Conservation (phyloP, 2,329 filamentous ascomycete genomes). For the Diaporthe sp. region DNA sequence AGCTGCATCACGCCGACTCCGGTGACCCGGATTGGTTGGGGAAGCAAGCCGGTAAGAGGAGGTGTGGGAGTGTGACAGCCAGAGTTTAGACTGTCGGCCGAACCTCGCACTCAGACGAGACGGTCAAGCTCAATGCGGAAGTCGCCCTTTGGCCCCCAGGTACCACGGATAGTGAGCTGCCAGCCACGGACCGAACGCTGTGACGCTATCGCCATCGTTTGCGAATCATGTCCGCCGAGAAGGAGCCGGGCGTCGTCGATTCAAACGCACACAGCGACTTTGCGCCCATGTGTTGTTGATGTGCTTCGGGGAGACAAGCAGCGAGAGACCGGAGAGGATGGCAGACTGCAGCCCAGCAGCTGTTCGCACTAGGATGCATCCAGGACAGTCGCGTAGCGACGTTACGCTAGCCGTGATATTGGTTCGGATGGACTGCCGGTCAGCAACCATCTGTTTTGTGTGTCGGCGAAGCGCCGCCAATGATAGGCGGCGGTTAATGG, state of each 20-base stretch:
- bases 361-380: constrained; percentile 8
- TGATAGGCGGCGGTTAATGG: not conserved
- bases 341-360: not conserved
- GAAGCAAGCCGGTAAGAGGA: constrained; percentile 5
- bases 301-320: not conserved
- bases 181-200: constrained; percentile 15
- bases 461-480: constrained; percentile 20
- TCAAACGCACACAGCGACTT: not conserved
- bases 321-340: not conserved
- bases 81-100: constrained; percentile 15
- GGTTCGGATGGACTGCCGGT: constrained; percentile 29
- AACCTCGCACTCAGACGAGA: constrained; percentile 13
- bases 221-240: not conserved
- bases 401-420: constrained; percentile 3
- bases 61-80: constrained; percentile 26
- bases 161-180: not conserved
- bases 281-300: not conserved
- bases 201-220: not conserved
- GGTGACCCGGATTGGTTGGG: constrained; percentile 26
- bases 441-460: constrained; percentile 18
- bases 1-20: constrained; percentile 1
- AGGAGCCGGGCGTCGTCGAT: not conserved
- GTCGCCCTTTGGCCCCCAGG: not conserved
- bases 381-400: not conserved
- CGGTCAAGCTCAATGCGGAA: constrained; percentile 16